Base-by-base conservation (phyloP, 2,329 filamentous ascomycete species). In the Colletotrichum horii region DNA sequence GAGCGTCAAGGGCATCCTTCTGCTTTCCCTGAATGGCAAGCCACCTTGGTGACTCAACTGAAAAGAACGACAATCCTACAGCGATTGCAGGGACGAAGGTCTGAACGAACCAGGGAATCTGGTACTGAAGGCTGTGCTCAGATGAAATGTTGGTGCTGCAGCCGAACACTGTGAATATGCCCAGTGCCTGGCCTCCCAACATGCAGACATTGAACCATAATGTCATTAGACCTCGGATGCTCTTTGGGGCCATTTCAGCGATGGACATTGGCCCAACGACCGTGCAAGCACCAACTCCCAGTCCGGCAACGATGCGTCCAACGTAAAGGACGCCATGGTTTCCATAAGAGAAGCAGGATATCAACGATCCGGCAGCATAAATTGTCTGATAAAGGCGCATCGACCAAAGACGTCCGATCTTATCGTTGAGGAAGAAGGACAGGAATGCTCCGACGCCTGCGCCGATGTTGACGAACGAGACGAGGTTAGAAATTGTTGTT, bases 381-480 rank as follows among this genome's bases (percentile, higher is more conserved):
- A 66, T 14, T 24, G 30, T 26, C 14, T 66, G 64, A 26, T 66
- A 66, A n/a, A 66, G 38, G 12, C 64, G 22, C 36, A 66, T 66
- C 0, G 36, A 66, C 64, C 64, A 24, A 61, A 84, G 78, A 22
- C 74, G 19, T 2, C 85, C 85, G 22, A 86, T 80, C 9, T 80
- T 78, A 72, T 87, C 79, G 78, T 85, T 88, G 86, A 85, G 74
- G 77, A 85, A 84, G 77, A 84, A 86, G 12, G 83, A 83, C 3
- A 83, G 67, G 12, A 71, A 78, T 3, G 83, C 48, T 38, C 75
- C 68, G 14, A 76, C 43, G 62, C 60, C 68, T 16, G 56, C 66
- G 12, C 76, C 76, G 8, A 86, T 77, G 71, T 85, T 78, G n/a
- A 80, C 79, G 26, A 85, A 76, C 12, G 84, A 85, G 48, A 86